Base-by-base conservation (phyloP, 2,329 filamentous ascomycete genomes). In the Aureobasidium sp. region DNA sequence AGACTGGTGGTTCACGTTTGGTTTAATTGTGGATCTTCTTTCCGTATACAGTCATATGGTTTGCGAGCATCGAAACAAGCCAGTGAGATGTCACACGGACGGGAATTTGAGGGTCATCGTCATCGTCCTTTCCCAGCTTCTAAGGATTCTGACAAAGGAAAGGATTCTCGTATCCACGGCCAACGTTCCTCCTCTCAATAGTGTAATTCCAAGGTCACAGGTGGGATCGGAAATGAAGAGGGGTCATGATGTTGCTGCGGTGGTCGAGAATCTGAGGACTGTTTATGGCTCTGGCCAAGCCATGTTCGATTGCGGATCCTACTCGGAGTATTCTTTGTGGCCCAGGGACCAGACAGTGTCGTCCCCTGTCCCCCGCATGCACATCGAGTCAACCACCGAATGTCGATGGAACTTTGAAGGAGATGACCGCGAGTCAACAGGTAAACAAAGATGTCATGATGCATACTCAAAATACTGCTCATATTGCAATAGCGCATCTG, bases 281-380 rank as follows among this genome's bases (percentile, higher is more conserved):
- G 51, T 55, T 41, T 55, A 55, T 29, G 51, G 51, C 51, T 13
- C 24, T 29, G 26, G 51, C 51, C 37, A 43, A 55, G 51, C 26
- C 41, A 37, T 55, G 51, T 36, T 24, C 17, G 26, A 29, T 10
- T 52, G 36, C 36, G 37, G 29, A 55, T 17, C 37, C 53, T 26
- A 5, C 29, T 8, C 8, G 20, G 20, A 20, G 20, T 20, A 13
- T 24, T 13, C 13, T 13, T 20, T 15, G n/a, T 41, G 3, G 39
- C 24, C 20, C 29, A 48, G 32, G 43, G 43, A 48, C 55, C 8
- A 59, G 55, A 39, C 55, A 34, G 5, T 43, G 8, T 48, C 43
- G 48, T 60, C 57, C 57, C 57, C 57, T 60, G 17, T 60, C 36
- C 57, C 57, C 46, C 57, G 46, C 57, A 60, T 60, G 17, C 48